phyloP scores from a whole-genome alignment of 2,329 filamentous ascomycete genomes.

The Gnomoniopsis sp. region DNA sequence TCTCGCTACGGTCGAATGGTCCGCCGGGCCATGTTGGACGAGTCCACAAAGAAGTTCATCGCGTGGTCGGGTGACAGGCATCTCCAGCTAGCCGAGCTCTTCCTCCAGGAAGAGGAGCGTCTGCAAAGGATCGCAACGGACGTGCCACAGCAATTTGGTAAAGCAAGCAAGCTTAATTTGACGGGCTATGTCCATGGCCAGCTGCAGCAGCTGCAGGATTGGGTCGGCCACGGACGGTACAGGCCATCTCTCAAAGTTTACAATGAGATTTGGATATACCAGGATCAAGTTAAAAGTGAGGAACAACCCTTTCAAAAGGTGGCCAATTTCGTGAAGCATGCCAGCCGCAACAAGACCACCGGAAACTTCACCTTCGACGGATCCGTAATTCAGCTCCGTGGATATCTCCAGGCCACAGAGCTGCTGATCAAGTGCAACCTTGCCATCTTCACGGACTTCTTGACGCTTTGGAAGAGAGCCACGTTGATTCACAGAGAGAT shows the following conservation, averaged over 20 bases:
- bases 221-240: constrained; percentile 16
- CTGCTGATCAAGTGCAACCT: constrained; percentile 49
- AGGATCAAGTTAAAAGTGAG: constrained; percentile 28
- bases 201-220: constrained; percentile 1
- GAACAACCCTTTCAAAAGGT: constrained; percentile 50
- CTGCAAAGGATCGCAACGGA: constrained; percentile 21
- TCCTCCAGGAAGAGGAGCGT: constrained; percentile 24
- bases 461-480: constrained; percentile 15
- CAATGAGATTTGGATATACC: constrained; percentile 22
- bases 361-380: constrained; percentile 33
- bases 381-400: constrained; percentile 32
- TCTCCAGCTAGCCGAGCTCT: constrained; percentile 33
- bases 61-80: constrained; percentile 40
- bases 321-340: constrained; percentile 39
- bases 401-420: constrained; percentile 37
- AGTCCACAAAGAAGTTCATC: constrained; percentile 64
- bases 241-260: constrained; percentile 14
- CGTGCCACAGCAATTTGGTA: not conserved
- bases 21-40: constrained; percentile 56
- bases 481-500: constrained; percentile 2
- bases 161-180: not conserved
- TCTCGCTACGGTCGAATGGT: constrained; percentile 61
- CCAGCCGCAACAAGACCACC: constrained; percentile 27
- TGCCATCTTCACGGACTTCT: constrained; percentile 40
- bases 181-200: not conserved